phyloP scores from a whole-genome alignment of 2,329 filamentous ascomycete species.

The Xylogone sp. region DNA sequence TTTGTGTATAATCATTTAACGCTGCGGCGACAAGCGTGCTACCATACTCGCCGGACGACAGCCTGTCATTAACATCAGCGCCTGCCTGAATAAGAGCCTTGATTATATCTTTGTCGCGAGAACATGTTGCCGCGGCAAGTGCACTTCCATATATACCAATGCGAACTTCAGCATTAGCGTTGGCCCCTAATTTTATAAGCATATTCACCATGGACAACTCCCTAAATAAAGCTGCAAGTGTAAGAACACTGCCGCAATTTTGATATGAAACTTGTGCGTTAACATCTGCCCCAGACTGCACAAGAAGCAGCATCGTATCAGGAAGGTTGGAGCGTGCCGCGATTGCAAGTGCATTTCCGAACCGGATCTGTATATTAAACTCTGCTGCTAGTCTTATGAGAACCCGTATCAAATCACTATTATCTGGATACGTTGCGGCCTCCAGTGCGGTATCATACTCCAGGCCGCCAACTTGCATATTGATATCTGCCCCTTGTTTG shows the following conservation, averaged over 20 bases:
- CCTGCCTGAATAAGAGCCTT: too few species aligned
- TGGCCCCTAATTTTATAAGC: conserved; percentile 9
- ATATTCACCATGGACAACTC: not conserved
- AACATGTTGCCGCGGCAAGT: not conserved
- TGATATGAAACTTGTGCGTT: conserved; percentile 7
- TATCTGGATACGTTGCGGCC: conserved; percentile 1
- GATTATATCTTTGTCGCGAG: too few species aligned
- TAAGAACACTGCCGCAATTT: too few species aligned
- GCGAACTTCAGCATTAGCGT: conserved; percentile 6
- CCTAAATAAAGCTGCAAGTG: too few species aligned
- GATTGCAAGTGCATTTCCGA: not conserved
- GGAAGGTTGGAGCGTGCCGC: not conserved
- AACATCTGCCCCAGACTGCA: conserved; percentile 9
- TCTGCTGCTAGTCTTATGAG: not conserved
- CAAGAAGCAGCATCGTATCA: conserved; percentile 1
- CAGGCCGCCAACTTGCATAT: not conserved
- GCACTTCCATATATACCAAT: conserved; percentile 7
- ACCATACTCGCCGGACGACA: too few species aligned
- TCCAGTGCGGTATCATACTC: not conserved
- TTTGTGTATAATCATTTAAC: too few species aligned
- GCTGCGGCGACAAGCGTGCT: too few species aligned
- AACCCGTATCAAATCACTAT: not conserved
- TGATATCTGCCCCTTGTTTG: not conserved
- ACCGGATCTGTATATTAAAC: not conserved
- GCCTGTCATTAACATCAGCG: too few species aligned